Evolutionary conservation across 257 asterid genomes (phyloP).

Genomic region (Nemophila menziesii): DNA sequence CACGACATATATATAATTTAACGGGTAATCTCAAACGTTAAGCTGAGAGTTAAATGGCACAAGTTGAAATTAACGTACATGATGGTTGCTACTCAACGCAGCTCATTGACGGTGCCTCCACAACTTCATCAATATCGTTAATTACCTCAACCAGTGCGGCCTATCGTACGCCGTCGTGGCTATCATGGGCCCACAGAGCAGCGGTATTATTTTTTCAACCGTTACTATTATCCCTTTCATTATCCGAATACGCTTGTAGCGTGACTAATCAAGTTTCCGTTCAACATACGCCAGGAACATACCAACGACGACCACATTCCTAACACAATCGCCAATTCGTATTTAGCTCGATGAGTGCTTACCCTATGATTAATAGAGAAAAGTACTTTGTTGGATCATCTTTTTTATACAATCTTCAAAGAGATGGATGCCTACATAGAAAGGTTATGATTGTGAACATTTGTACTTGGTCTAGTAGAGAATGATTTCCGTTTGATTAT

Average conservation of each 20-base stretch:
- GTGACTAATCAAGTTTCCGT: too few species aligned
- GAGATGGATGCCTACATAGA: slow-evolving; percentile 97
- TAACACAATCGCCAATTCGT: background rate
- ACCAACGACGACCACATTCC: too few species aligned
- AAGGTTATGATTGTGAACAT: slow-evolving; percentile 25
- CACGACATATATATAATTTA: too few species aligned
- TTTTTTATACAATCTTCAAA: slow-evolving; percentile 64
- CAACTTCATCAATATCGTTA: slow-evolving; percentile 62
- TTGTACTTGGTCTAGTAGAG: background rate
- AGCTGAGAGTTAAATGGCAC: background rate
- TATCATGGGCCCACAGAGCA: slow-evolving; percentile 99
- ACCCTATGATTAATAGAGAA: slow-evolving; percentile 46
- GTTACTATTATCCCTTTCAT: slow-evolving; percentile 4
- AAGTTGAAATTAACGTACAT: background rate
- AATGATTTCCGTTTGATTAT: background rate
- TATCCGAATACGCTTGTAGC: too few species aligned
- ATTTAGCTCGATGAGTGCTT: background rate
- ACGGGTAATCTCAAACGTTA: too few species aligned
- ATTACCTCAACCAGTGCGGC: slow-evolving; percentile 74
- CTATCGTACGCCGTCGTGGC: slow-evolving; percentile 94
- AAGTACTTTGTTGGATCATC: slow-evolving; percentile 80
- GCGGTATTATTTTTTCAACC: slow-evolving; percentile 44
- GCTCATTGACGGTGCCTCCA: slow-evolving; percentile 83
- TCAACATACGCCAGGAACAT: too few species aligned
- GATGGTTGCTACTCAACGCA: slow-evolving; percentile 70